These are phyloP conservation scores for Prunus padus DNA, from an alignment of 306 rosid species.

Conservation along the genomic window DNA sequence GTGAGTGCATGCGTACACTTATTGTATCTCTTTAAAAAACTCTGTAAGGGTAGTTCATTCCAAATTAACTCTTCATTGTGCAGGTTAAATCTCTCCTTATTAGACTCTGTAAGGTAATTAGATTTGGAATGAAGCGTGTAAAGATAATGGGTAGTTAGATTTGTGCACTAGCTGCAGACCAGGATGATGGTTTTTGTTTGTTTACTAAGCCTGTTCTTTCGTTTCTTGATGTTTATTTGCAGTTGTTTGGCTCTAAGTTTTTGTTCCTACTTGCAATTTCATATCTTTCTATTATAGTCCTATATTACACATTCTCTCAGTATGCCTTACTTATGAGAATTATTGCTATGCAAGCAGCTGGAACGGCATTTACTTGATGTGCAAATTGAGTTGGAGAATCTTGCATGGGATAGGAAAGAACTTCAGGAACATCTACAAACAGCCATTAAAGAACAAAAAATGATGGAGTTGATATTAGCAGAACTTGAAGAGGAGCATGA, in stretches of 20 bases:
- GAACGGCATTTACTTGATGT: slow-evolving; percentile 41
- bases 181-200: not conserved
- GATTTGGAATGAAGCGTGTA: not conserved
- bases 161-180: not conserved
- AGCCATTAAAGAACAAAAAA: slow-evolving; percentile 60
- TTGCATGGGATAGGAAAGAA: slow-evolving; percentile 52
- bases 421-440: slow-evolving; percentile 49
- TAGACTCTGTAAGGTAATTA: not conserved
- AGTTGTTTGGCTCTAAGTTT: not conserved
- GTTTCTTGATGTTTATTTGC: not conserved
- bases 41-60: too few species aligned
- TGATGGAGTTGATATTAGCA: slow-evolving; percentile 56
- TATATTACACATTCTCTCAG: not conserved
- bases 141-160: not conserved
- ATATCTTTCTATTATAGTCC: not conserved
- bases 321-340: not conserved
- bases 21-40: not conserved
- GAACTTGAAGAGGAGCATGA: slow-evolving; percentile 79
- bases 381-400: slow-evolving; percentile 53
- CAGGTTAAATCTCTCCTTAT: not conserved
- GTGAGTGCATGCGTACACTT: not conserved
- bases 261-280: not conserved
- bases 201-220: not conserved
- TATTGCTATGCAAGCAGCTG: slow-evolving; percentile 42
- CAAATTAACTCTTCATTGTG: too few species aligned